Base-by-base conservation (phyloP, 768 basidiomycete genomes). In the Cubamyces sp. region DNA sequence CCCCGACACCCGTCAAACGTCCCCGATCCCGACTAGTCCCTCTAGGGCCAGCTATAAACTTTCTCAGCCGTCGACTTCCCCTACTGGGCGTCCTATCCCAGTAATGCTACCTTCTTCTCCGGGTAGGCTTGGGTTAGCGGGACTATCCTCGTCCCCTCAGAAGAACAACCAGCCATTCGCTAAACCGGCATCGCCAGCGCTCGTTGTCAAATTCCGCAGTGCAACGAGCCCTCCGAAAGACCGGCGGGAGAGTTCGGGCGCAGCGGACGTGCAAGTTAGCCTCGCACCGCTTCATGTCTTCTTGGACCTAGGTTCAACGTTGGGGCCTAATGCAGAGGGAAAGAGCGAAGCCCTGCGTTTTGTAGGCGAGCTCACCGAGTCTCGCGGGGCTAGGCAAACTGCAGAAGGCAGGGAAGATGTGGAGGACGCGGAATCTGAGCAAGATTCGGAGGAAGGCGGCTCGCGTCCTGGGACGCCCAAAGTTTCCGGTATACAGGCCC, bases 201-300 rank as follows among this genome's bases (percentile, higher is more conserved):
- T 68, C 12, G 18, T 28, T 0, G 54, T 57, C 12, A 66, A 60
- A 43, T 57, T 64, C 39, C 60, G 59, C 14, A 58, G 30, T n/a
- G 39, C 18, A 11, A 16, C 52, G 53, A 0, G 7, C 30, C 56
- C 18, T 1, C 47, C 49, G 12, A 43, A 47, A 8, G 55, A 34
- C 9, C 41, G 45, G 26, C 47, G 28, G 16, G 53, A 47, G 5
- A 26, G 2, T 15, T 5, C 39, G 28, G 55, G 15, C 42, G 46
- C 56, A 7, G 30, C 73, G 40, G 69, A 76, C 5, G 52, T 85
- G 34, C 76, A 81, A 28, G 68, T 84, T n/a, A 69, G 71, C n/a
- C 51, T 84, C 8, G 76, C 77, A 11, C 89, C 94, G 11, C 67
- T 96, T 11, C 93, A 94, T 68, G 43, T 90, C n/a, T 92, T 93